Base-by-base conservation (phyloP, 2,329 filamentous ascomycete genomes). In the Beauveria varroae region DNA sequence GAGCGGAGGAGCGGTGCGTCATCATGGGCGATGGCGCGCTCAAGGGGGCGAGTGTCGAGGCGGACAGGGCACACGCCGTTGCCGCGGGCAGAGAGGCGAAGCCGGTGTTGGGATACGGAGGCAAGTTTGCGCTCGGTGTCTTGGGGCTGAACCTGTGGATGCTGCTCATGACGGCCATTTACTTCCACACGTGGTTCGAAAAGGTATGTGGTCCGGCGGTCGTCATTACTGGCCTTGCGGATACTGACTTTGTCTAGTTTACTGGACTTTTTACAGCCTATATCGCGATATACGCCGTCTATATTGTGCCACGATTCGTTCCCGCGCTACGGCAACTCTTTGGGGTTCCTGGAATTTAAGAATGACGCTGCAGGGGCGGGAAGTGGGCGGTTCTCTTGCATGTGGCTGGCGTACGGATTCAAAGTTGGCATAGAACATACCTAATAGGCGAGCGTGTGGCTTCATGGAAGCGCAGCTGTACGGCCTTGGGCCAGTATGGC, bases 161-260 rank as follows among this genome's bases (percentile, higher is more conserved):
- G 95, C 75, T 99, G 72, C 80, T 98, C 64, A 99, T 99, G 95
- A 99, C 95, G 46, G 93, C 93, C 3, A 93, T 96, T 44, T 99
- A 93, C 80, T 99, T 99, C 70, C 95, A 99, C 74, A 99, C 95
- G 0, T 98, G 93, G 93, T 87, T 96, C 68, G 95, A 99, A 78
- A 99, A 98, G 88, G 88, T 90, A 68, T 69, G 81, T 72, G 20
- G 14, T n/a, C 5, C 3, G 24, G 5, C 26, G 1, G 6, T 28
- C 20, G 18, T 7, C 12, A 7, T 16, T 18, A 6, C 16, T 24
- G 34, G 4, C 0, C 2, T 14, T 10, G 3, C 20, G 34, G n/a
- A 12, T 55, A 10, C 70, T 74, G 62, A 74, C 66, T n/a, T 24
- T n/a, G 10, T 0, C 5, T 46, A 83, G 82, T 67, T 84, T 68